Percentiles rank a stretch among this genome's conserved stretches.
These are phyloP conservation scores for Hysterium pulicare DNA, from an alignment of 2,329 filamentous ascomycete genomes.

Conservation along the genomic window DNA sequence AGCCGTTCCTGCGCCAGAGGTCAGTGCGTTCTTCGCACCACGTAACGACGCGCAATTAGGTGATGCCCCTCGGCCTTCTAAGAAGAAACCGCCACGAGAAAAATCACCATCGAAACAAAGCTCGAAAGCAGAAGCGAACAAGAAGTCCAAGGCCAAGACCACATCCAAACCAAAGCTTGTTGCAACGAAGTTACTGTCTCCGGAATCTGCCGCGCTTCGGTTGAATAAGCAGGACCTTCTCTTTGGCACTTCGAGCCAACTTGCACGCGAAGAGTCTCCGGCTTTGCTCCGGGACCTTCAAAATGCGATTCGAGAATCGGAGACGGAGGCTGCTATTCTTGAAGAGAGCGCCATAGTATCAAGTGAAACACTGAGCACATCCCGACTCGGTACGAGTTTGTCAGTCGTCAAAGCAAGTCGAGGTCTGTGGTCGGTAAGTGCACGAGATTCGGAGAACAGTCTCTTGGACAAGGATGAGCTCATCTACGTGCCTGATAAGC, in stretches of 20 bases:
- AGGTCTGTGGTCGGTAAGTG: conserved; percentile 31
- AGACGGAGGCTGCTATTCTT: conserved; percentile 15
- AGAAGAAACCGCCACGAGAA: conserved; percentile 3
- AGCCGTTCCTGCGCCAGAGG: conserved; percentile 2
- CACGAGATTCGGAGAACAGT: conserved; percentile 29
- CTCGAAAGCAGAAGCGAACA: conserved; percentile 12
- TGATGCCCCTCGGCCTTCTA: conserved; percentile 11
- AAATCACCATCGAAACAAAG: conserved; percentile 13
- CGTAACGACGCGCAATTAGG: conserved; percentile 17
- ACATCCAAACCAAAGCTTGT: conserved; percentile 23
- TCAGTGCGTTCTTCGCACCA: conserved; percentile 25
- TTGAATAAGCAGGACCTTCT: conserved; percentile 34
- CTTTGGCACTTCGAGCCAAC: conserved; percentile 41
- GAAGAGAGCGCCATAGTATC: neutral
- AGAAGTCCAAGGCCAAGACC: conserved; percentile 20
- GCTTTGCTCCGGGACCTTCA: conserved; percentile 34
- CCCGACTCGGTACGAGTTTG: neutral
- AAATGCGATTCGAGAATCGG: conserved; percentile 32
- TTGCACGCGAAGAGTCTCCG: conserved; percentile 37
- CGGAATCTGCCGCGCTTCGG: conserved; percentile 24
- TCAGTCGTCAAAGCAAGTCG: conserved; percentile 15
- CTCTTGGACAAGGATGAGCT: conserved; percentile 24
- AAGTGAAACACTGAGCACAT: neutral
- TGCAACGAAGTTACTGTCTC: conserved; percentile 37
- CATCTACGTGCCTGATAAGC: conserved; percentile 28